phyloP scores from a whole-genome alignment of 371 early-diverging fungal species.

The Actinomucor elegans region DNA sequence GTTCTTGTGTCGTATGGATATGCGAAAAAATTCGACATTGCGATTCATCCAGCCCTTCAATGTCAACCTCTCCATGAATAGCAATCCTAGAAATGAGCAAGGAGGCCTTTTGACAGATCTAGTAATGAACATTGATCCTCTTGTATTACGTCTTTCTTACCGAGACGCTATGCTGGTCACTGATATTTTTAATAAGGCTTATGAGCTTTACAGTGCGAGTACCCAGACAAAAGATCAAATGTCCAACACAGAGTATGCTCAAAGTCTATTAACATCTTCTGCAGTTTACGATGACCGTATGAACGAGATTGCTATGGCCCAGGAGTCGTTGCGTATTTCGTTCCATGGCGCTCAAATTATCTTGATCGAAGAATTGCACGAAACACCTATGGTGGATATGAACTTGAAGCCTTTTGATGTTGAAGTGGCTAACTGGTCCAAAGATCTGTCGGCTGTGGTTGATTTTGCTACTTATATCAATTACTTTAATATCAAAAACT shows the following conservation, averaged over 20 bases:
- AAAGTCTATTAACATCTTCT: not conserved
- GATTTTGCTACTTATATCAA: constrained; percentile 77
- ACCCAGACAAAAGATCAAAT: not conserved
- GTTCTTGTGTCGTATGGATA: constrained; percentile 90
- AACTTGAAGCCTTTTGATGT: constrained; percentile 76
- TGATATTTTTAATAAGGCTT: constrained; percentile 79
- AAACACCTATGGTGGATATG: constrained; percentile 91
- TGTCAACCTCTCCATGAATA: constrained; percentile 77
- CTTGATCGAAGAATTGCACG: constrained; percentile 89
- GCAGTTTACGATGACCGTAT: constrained; percentile 4
- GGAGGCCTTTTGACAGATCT: constrained; percentile 30
- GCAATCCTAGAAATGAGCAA: constrained; percentile 15
- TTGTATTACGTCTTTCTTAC: constrained; percentile 75
- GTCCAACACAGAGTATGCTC: not conserved
- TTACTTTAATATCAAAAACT: constrained; percentile 93
- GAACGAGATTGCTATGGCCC: constrained; percentile 13
- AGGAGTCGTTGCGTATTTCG: constrained; percentile 52
- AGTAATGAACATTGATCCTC: constrained; percentile 63
- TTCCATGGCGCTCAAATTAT: constrained; percentile 81
- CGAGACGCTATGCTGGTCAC: constrained; percentile 83
- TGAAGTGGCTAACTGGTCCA: constrained; percentile 87
- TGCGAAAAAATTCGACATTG: constrained; percentile 73
- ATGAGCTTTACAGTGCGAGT: constrained; percentile 51
- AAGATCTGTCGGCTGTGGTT: constrained; percentile 70
- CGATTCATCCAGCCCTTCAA: constrained; percentile 91